These are phyloP conservation scores for Arabidopsis hybrid DNA, from an alignment of 441 rosid species.

Conservation along the genomic window DNA sequence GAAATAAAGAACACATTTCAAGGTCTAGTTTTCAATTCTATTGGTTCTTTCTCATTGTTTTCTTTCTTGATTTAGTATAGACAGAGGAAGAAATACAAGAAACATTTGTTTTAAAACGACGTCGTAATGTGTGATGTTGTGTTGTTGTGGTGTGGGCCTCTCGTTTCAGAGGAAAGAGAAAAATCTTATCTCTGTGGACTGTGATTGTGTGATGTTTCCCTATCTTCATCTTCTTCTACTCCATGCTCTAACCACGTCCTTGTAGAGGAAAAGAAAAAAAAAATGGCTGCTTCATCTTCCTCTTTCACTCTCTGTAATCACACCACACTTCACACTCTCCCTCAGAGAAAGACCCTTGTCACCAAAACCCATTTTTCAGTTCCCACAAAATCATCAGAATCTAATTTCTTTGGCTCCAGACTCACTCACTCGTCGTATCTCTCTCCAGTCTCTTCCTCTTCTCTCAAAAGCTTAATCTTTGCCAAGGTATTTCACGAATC, in stretches of 20 bases:
- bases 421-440: conserved; percentile 53
- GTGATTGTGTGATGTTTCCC: conserved; percentile 17
- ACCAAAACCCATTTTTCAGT: conserved; percentile 45
- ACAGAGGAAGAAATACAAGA: background rate
- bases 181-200: conserved; percentile 26
- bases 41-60: conserved; percentile 8
- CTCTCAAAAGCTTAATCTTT: conserved; percentile 53
- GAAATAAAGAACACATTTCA: background rate
- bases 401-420: conserved; percentile 71
- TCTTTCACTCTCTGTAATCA: conserved; percentile 61
- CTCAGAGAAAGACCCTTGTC: conserved; percentile 48
- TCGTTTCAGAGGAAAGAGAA: conserved; percentile 1
- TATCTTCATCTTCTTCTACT: background rate
- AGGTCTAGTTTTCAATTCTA: background rate
- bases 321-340: conserved; percentile 49
- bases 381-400: conserved; percentile 57
- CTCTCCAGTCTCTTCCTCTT: conserved; percentile 44
- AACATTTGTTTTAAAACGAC: no score
- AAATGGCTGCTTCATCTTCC: conserved; percentile 54
- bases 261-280: conserved; percentile 6
- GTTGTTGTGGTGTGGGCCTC: conserved; percentile 2
- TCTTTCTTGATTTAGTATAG: conserved; percentile 13
- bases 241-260: background rate
- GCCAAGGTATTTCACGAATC: conserved; percentile 72
- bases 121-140: no score